Conservation (phyloP, 768 basidiomycete species). For the Suillus americanus region DNA sequence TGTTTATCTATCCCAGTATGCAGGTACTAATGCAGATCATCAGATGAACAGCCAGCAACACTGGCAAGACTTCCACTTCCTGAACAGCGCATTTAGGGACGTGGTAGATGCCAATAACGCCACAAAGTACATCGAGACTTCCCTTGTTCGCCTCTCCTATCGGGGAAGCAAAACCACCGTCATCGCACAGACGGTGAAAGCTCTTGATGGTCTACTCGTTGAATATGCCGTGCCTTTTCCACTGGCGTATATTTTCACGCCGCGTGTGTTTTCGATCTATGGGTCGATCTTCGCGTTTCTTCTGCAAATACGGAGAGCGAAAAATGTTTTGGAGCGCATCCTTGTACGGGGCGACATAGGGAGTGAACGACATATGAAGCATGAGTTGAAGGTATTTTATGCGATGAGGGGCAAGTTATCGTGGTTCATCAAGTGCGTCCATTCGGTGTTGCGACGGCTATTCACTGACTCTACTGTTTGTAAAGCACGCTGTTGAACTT, state of each 20-base stretch:
- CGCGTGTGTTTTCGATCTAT: slow-evolving; percentile 55
- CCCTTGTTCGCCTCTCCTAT: slow-evolving; percentile 73
- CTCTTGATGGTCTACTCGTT: slow-evolving; percentile 64
- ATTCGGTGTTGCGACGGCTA: not conserved
- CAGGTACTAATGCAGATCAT: not conserved
- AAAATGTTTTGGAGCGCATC: slow-evolving; percentile 67
- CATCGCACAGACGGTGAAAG: slow-evolving; percentile 56
- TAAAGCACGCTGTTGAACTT: slow-evolving; percentile 70
- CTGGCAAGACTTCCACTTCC: slow-evolving; percentile 83
- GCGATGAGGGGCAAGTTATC: slow-evolving; percentile 74
- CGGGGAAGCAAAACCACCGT: slow-evolving; percentile 47
- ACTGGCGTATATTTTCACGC: slow-evolving; percentile 73
- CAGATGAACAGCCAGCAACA: slow-evolving; percentile 74
- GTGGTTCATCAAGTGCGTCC: slow-evolving; percentile 84
- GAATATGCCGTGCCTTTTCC: slow-evolving; percentile 86
- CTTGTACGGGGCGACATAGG: slow-evolving; percentile 54
- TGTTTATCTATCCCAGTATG: not conserved
- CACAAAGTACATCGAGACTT: slow-evolving; percentile 57
- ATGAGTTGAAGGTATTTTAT: slow-evolving; percentile 69
- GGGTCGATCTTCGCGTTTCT: slow-evolving; percentile 69
- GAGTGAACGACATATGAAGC: slow-evolving; percentile 32
- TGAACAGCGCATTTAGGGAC: slow-evolving; percentile 76
- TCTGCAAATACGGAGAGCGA: slow-evolving; percentile 72
- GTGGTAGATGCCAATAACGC: slow-evolving; percentile 51
- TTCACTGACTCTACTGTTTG: slow-evolving; percentile 6